A percentile compares a stretch with the other conserved stretches of the same genome.
These are phyloP conservation scores for Marasmius sp. DNA, from an alignment of 1,284 basidiomycete species.

Conservation along the genomic window DNA sequence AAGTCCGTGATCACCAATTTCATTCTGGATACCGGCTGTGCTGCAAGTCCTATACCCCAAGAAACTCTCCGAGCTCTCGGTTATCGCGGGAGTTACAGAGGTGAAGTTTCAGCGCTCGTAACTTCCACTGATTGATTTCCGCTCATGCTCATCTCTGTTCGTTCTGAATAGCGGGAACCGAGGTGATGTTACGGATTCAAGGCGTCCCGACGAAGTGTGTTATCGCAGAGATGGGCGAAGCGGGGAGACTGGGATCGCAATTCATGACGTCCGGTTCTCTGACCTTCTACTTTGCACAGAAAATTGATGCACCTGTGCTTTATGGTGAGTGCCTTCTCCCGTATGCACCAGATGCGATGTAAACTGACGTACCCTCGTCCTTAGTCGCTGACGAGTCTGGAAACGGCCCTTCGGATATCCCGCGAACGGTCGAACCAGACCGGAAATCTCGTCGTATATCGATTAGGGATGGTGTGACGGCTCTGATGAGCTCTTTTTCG, in stretches of 20 bases:
- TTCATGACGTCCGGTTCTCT: constrained; percentile 26
- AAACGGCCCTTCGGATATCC: constrained; percentile 3
- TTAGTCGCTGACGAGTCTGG: constrained; percentile 6
- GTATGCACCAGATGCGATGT: not conserved
- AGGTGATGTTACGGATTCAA: constrained; percentile 22
- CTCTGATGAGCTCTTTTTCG: not conserved
- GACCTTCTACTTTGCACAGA: constrained; percentile 25
- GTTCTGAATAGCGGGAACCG: constrained; percentile 16
- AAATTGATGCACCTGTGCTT: constrained; percentile 24
- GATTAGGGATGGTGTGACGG: constrained; percentile 3
- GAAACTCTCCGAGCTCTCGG: constrained; percentile 31
- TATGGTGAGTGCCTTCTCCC: constrained; percentile 19
- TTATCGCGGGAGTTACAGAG: constrained; percentile 16
- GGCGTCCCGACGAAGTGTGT: constrained; percentile 22
- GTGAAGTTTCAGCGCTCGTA: constrained; percentile 1
- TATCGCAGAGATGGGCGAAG: constrained; percentile 22
- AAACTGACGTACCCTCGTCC: not conserved
- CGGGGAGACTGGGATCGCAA: constrained; percentile 18
- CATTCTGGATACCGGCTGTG: constrained; percentile 37
- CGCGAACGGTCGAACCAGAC: constrained; percentile 1
- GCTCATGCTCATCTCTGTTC: not conserved
- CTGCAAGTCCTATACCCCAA: constrained; percentile 28
- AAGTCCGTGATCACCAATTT: constrained; percentile 32
- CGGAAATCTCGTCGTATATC: constrained; percentile 3
- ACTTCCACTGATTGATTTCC: not conserved